phyloP scores from a whole-genome alignment of 2,329 filamentous ascomycete species.

The Sporothrix dimorphospora region DNA sequence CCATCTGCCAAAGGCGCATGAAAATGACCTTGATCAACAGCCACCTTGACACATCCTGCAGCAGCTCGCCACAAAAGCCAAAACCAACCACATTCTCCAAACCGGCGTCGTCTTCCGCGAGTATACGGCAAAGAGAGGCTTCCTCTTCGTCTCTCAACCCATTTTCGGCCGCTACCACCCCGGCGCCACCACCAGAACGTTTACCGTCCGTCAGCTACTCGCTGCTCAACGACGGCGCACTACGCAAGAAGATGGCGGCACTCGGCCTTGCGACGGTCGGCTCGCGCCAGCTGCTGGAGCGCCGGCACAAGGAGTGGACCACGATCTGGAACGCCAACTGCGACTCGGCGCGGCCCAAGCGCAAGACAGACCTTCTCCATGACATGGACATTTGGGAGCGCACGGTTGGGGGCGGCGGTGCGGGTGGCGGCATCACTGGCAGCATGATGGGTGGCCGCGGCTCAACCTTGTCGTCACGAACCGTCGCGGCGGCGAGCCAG shows the following conservation, averaged over 20 bases:
- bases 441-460: constrained; percentile 35
- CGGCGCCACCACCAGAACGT: constrained; percentile 54
- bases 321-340: constrained; percentile 98
- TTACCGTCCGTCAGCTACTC: constrained; percentile 84
- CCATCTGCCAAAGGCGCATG: constrained; percentile 79
- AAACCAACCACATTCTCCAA: background rate
- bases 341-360: constrained; percentile 75
- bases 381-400: constrained; percentile 88
- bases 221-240: constrained; percentile 74
- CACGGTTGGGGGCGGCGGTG: constrained; percentile 64
- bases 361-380: constrained; percentile 69
- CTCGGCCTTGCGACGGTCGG: constrained; percentile 76
- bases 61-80: constrained; percentile 41
- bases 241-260: constrained; percentile 81
- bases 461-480: constrained; percentile 21
- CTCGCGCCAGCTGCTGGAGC: constrained; percentile 69
- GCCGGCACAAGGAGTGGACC: constrained; percentile 88
- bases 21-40: constrained; percentile 74
- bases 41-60: constrained; percentile 73
- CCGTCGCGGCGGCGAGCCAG: constrained; percentile 33
- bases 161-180: constrained; percentile 12
- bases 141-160: background rate
- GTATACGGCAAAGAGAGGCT: background rate
- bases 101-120: background rate
- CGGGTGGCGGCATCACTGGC: constrained; percentile 29